Base-by-base conservation (phyloP, 2,329 filamentous ascomycete species). In the Cercospora brassicicola region DNA sequence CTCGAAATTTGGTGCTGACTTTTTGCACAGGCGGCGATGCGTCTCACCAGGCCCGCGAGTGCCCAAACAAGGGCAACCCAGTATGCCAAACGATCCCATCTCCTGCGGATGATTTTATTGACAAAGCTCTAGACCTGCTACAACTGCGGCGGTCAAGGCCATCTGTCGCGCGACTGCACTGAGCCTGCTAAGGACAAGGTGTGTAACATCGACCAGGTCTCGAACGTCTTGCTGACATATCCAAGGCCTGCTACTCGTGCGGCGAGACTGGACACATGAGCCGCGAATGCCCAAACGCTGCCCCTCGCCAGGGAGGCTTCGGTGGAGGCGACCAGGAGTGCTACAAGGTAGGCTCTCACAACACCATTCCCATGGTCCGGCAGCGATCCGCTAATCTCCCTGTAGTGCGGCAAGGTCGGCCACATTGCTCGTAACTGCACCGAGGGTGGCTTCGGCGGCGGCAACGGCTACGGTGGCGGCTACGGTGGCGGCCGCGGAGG, bases 381-480 rank as follows among this genome's bases (percentile, higher is more conserved):
- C n/a, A n/a, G 9, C 23, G 91, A 51, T 11, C 20, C 96, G 84
- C 69, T 72, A 36, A 71, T 56, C 36, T 97, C 93, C 89, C 97
- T 36, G 97, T 89, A 97, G 90, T 99, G 95, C 84, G 94, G 94
- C 72, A 92, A 97, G 85, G 87, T 93, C 74, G 95, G 95, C 69
- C 95, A 98, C 87, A 97, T 98, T 81, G 94, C 95, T 76, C 93
- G 91, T 76, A 93, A 93, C 87, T 95, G 92, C 88, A 85, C 87
- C 77, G 88, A 92, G 83, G 86, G 86, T 68, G 86, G 86, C 68
- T 80, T 81, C 79, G 74, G 77, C 68, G 82, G 82, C 72, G 81
- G 84, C 72, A 83, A 84, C 73, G 82, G 82, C 61, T 77, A 76
- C 69, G 79, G 80, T 69, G 80, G 81, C 66, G 81, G 82, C 64